phyloP scores from a whole-genome alignment of 352 stramenopile genomes.

The Globisporangium acanthophoron region DNA sequence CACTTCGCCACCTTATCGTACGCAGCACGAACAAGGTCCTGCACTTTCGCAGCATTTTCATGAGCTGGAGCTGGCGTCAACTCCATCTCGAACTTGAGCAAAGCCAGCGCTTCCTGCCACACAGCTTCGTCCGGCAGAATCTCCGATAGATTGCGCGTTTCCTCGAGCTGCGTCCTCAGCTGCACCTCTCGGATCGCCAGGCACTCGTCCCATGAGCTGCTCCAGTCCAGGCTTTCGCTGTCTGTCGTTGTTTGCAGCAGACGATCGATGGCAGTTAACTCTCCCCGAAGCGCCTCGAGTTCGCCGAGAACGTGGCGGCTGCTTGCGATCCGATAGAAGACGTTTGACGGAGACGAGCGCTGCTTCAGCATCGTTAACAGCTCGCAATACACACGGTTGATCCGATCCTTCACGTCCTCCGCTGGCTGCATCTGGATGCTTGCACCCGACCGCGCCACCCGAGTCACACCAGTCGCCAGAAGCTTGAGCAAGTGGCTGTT shows the following conservation, averaged over 20 bases:
- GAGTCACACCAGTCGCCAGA: neutral
- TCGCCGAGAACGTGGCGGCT: neutral
- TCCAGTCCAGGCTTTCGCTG: neutral
- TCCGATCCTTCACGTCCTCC: neutral
- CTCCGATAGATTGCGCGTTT: neutral
- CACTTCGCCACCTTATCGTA: neutral
- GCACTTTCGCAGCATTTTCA: neutral
- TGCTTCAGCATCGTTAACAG: neutral
- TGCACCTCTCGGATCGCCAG: neutral
- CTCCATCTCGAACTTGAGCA: neutral
- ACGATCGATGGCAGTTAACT: neutral
- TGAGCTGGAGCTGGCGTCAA: neutral
- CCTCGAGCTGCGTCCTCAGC: neutral
- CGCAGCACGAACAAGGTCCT: neutral
- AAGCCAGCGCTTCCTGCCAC: neutral
- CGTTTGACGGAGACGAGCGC: neutral
- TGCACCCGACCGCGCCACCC: neutral
- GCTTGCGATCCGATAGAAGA: slow-evolving; percentile 2
- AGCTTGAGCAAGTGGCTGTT: neutral
- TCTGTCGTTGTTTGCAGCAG: neutral
- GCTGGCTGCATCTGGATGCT: neutral
- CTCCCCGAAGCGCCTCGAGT: neutral
- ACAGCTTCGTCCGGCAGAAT: neutral
- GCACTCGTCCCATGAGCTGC: neutral
- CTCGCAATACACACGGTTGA: neutral